Evolutionary conservation across 306 rosid species (phyloP), one percentile per base, ranked within the genome.

Genomic region (Coriaria nepalensis): DNA sequence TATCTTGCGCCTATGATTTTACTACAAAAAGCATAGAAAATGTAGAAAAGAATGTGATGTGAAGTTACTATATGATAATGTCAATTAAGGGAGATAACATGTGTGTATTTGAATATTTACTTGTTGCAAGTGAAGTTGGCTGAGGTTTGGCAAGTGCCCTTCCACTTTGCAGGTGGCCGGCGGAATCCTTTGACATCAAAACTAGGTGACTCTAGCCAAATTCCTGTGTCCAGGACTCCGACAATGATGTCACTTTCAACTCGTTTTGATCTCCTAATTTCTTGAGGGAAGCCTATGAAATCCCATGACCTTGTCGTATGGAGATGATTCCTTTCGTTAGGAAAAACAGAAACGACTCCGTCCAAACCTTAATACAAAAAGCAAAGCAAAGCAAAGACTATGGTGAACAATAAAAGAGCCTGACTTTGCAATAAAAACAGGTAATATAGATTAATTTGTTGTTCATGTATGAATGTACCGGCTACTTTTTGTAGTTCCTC

Each of bases 131-230:
- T 56, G 40, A 73, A 66, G 59, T 78, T 70, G 15, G 53, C 10
- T 2, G 55, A 20, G 37, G 49, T 10, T 63, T 64, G 49, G 34
- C 85, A 78, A 4, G 36, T 29, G 14, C 86, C 82, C 52, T 63
- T 79, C 86, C 86, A 78, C 65, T 66, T 79, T 8, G 43, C 33
- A 0, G 79, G 86, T 39, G 77, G 77, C n/a, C 82, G 79, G 37
- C 79, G 61, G 2, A 45, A 63, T 10, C 79, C 74, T 33, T 44
- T 39, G 35, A 63, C 86, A 29, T 14, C 60, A 41, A 79, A 79
- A 47, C 71, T 77, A 2, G 50, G 37, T 0, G 74, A 68, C 10
- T 65, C 78, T 6, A 73, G 78, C 73, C 73, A 68, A 5, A 76
- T 58, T 9, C 78, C 82, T 12, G 52, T 55, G 35, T 75, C 77